Conservation (phyloP, 2,329 filamentous ascomycete species). For the Fusarium ramigenum region DNA sequence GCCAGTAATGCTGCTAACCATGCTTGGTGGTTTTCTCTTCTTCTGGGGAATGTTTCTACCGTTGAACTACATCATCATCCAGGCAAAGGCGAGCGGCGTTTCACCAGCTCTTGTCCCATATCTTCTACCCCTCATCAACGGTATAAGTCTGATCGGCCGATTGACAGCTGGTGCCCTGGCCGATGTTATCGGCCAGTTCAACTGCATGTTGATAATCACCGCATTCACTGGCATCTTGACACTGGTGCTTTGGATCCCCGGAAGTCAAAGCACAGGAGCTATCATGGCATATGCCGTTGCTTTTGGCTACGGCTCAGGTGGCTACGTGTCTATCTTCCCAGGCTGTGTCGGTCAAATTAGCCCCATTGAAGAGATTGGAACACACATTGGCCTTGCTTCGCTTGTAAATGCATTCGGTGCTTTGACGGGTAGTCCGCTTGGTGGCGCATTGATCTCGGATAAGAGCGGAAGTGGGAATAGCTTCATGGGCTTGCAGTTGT, state of each 20-base stretch:
- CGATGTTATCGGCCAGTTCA: neutral
- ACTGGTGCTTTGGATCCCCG: neutral
- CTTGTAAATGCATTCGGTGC: neutral
- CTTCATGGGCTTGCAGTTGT: neutral
- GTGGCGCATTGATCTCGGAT: neutral
- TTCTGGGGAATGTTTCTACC: neutral
- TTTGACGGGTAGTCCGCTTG: neutral
- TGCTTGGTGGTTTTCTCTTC: neutral
- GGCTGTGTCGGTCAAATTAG: neutral
- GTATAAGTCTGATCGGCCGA: neutral
- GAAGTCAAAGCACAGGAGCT: neutral
- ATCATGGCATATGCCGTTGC: neutral
- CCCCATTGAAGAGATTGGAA: neutral
- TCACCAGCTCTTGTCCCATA: accelerated
- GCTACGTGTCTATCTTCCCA: neutral
- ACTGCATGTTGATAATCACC: neutral
- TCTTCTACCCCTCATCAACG: neutral
- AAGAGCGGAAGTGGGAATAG: neutral
- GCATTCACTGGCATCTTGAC: neutral
- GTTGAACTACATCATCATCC: neutral
- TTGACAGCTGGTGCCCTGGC: neutral
- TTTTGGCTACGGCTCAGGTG: neutral
- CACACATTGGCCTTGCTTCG: neutral
- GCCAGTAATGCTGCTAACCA: accelerated
- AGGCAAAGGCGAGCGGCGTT: neutral